Evolutionary conservation across 2,329 filamentous ascomycete species (phyloP), one percentile per base, ranked within the genome.

Genomic region (Dactylonectria estremocensis): DNA sequence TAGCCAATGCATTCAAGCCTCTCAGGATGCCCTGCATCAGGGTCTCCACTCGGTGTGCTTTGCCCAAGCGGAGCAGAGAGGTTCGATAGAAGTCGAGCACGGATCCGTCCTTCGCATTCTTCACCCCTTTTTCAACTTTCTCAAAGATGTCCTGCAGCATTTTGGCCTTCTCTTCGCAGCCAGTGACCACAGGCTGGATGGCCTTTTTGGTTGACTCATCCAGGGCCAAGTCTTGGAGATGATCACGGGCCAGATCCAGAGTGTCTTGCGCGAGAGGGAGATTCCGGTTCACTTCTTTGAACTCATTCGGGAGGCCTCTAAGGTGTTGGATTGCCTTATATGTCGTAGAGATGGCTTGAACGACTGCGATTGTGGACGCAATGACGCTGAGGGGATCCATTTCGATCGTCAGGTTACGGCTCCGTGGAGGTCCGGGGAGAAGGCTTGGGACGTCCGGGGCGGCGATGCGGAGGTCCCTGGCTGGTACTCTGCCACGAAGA

Each of bases 1-100:
- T 40, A 31, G 61, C 45, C 33, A 64, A 64, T 58, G 22, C 33
- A 64, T 64, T 1, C 45, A 64, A 53, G 53, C 43, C 43, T 45
- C 33, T 64, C 16, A 64, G 48, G 33, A 64, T 49, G 9, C 40
- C 54, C 50, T 52, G 18, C 61, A 64, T 58, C 22, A 64, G 54
- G 52, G 31, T 64, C 45, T 64, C 61, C 22, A 58, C 53, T 18
- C 53, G 52, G 48, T 61, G 31, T 43, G 58, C 31, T 40, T 61
- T 61, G 11, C 46, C 37, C 3, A 52, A 43, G 13, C 35, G 58
- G 6, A 61, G 58, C 48, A 53, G 20, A 43, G 33, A 52, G 46
- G 13, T 43, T 13, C 49, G 49, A 33, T 43, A 52, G 20, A 45
- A 45, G 48, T 33, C 46, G 8, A 61, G 28, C 28, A 28, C 24